A percentile compares a stretch with the other conserved stretches of the same genome.
Conservation (phyloP, 2,329 filamentous ascomycete genomes). For the Venturia aucupariae region DNA sequence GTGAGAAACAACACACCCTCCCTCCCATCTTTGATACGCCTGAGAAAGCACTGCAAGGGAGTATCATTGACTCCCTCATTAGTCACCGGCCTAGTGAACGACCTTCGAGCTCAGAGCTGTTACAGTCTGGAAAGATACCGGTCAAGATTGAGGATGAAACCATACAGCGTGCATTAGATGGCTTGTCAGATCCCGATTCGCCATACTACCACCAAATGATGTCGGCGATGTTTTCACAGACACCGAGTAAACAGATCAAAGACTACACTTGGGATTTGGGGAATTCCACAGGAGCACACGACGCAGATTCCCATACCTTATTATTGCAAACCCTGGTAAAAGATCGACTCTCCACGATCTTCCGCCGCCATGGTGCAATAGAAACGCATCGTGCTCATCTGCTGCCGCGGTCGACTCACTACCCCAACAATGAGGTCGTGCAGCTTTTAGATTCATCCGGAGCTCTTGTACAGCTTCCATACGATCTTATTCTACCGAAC, state of each 20-base stretch:
- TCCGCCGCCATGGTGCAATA: conserved; percentile 80
- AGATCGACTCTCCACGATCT: conserved; percentile 65
- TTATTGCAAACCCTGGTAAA: conserved; percentile 66
- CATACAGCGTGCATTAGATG: conserved; percentile 71
- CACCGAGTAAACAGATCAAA: conserved; percentile 65
- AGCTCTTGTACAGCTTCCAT: conserved; percentile 87
- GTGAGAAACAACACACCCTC: conserved; percentile 57
- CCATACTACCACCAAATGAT: conserved; percentile 87
- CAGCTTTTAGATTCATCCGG: conserved; percentile 75
- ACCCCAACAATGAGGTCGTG: conserved; percentile 59
- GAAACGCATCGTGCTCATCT: conserved; percentile 66
- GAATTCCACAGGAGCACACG: conserved; percentile 21
- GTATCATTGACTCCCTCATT: conserved; percentile 70
- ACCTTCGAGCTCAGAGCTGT: conserved; percentile 70
- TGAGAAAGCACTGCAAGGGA: conserved; percentile 59
- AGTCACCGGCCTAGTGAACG: conserved; percentile 75
- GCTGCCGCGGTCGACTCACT: conserved; percentile 75
- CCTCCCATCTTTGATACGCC: conserved; percentile 64
- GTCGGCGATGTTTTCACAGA: conserved; percentile 67
- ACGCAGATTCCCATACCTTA: conserved; percentile 43
- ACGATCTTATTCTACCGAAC: conserved; percentile 82
- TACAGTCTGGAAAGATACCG: conserved; percentile 79
- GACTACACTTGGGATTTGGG: conserved; percentile 48
- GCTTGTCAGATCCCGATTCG: conserved; percentile 71
- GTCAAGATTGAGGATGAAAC: conserved; percentile 90